Evolutionary conservation across 495 filamentous ascomycete genomes (phyloP), one percentile per base, ranked within the genome.

Genomic region (Cercophora scortea): DNA sequence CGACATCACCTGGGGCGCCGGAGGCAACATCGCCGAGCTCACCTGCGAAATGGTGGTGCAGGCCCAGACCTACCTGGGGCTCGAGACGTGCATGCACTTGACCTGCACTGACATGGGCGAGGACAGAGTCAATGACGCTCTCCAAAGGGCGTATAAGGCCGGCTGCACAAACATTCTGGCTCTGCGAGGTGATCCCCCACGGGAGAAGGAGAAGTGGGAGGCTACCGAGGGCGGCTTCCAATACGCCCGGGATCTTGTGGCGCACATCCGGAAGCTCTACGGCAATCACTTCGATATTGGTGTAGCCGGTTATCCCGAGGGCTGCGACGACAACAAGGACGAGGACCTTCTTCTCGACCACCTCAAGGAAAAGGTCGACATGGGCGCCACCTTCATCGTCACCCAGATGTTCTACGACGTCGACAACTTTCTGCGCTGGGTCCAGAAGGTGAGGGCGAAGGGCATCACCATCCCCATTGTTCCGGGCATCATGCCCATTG

Each of bases 401-500:
- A 97, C 94, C 0, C 94, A 99, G 73, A 99, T 99, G 94, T 96
- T 96, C 70, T 99, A 99, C 71, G 91, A 97, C 66, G 90, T 83
- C 25, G 92, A 99, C 60, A 90, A 88, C 61, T 99, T 97, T 70
- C 69, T 97, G 33, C 75, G 79, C 41, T 99, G 94, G 94, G 88
- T 95, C 34, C 67, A 80, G 50, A 92, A 88, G 66, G 87, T 87
- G 50, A 82, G 90, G 36, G 90, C 80, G 19, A 82, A 80, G 62
- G 94, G 94, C 17, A 90, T 99, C 64, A 84, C 73, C 16, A 78
- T 95, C 19, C 92, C 94, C 19, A 95, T 99, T 61, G 83, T 99
- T 32, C 94, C 94, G 0, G 94, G 94, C 41, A 96, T 99, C 70
- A 99, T 99, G 94, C 94, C 94, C 1, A 97, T 99, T 49, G 88